These are phyloP conservation scores for Peniophora sp. DNA, from an alignment of 1,284 basidiomycete genomes.

Conservation along the genomic window DNA sequence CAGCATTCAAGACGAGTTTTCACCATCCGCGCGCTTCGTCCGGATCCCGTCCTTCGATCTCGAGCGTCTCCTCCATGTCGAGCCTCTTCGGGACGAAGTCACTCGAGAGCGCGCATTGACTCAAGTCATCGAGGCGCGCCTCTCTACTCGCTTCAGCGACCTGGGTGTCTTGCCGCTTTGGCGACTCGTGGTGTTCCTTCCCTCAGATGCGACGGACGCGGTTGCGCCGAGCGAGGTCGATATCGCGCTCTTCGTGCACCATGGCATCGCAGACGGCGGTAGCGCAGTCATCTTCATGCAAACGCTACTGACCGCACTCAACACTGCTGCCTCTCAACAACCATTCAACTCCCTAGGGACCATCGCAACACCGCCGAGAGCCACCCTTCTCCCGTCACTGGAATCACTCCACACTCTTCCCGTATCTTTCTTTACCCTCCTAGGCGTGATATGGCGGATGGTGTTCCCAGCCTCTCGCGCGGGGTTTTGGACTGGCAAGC, in stretches of 20 bases:
- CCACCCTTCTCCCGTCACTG: slow-evolving; percentile 3
- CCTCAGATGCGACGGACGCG: not conserved
- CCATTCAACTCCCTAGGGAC: not conserved
- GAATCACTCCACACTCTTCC: slow-evolving; percentile 2
- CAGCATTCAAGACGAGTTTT: slow-evolving; percentile 3
- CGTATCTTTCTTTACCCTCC: not conserved
- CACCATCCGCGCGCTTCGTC: slow-evolving; percentile 1
- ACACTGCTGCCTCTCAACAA: not conserved
- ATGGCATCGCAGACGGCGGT: slow-evolving; percentile 6
- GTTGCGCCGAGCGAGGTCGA: slow-evolving; percentile 1
- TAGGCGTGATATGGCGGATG: not conserved
- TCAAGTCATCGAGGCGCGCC: not conserved
- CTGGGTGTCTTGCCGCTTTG: slow-evolving; percentile 5
- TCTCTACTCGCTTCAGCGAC: slow-evolving; percentile 3
- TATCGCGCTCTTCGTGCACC: slow-evolving; percentile 7
- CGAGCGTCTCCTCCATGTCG: slow-evolving; percentile 1
- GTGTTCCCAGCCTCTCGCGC: slow-evolving; percentile 2
- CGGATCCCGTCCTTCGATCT: slow-evolving; percentile 6
- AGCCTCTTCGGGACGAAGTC: not conserved
- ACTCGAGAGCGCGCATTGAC: not conserved
- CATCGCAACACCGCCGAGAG: not conserved
- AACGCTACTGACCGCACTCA: slow-evolving; percentile 3
- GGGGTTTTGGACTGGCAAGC: slow-evolving; percentile 1
- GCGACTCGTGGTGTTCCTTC: slow-evolving; percentile 5
- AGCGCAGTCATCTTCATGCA: slow-evolving; percentile 4